Evolutionary conservation across 2,329 filamentous ascomycete species (phyloP).

Genomic region (Ciborinia camelliae): DNA sequence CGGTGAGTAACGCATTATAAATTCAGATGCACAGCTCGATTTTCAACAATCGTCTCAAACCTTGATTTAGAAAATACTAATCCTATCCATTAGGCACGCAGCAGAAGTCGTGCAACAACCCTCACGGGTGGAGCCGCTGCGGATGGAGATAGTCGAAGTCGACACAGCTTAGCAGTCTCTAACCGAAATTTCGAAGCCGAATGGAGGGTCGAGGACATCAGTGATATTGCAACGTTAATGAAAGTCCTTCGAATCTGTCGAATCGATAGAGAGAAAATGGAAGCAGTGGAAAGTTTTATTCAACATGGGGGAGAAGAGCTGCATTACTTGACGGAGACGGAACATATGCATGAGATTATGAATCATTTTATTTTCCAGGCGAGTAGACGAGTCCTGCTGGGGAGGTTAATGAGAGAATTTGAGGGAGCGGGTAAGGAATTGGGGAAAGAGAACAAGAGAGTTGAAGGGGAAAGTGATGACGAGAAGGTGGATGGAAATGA

Average conservation of each 20-base stretch:
- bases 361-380: conserved; percentile 83
- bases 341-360: conserved; percentile 81
- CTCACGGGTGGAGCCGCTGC: conserved; percentile 19
- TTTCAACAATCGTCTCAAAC: background rate
- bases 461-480: no score
- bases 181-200: conserved; percentile 39
- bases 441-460: conserved; percentile 33
- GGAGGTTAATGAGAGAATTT: conserved; percentile 63
- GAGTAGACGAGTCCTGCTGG: conserved; percentile 73
- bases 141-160: conserved; percentile 11
- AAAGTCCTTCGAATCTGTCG: conserved; percentile 62
- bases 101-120: conserved; percentile 41
- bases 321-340: conserved; percentile 61
- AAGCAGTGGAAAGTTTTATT: conserved; percentile 79
- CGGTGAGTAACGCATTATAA: conserved; percentile 42
- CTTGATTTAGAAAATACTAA: background rate
- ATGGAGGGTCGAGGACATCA: conserved; percentile 54
- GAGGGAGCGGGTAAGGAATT: conserved; percentile 51
- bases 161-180: conserved; percentile 35
- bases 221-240: conserved; percentile 60
- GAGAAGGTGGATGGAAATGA: conserved; percentile 33
- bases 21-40: background rate
- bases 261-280: conserved; percentile 89
- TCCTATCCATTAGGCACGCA: conserved; percentile 36
- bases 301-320: conserved; percentile 72